These are phyloP conservation scores for Quercus dentata DNA, from an alignment of 306 rosid genomes.

Conservation along the genomic window DNA sequence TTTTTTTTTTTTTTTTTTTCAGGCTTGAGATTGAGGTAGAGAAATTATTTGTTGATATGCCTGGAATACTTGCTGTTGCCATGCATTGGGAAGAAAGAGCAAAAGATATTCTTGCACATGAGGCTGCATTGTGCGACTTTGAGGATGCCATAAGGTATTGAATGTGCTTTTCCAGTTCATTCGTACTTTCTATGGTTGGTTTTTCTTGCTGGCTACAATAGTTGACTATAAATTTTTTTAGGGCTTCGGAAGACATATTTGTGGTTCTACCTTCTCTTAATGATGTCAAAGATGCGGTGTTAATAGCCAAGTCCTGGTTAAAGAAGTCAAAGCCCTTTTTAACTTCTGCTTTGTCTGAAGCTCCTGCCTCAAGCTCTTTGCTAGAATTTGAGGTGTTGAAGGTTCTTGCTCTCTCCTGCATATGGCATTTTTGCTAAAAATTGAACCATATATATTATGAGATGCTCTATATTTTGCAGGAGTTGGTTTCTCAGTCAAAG, in stretches of 20 bases:
- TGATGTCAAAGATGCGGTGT: constrained; percentile 51
- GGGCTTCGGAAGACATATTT: constrained; percentile 71
- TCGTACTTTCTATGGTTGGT: constrained; percentile 4
- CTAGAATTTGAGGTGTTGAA: constrained; percentile 60
- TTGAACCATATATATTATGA: constrained; percentile 18
- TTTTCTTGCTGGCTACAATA: constrained; percentile 26
- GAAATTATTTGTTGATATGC: constrained; percentile 49
- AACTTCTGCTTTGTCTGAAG: constrained; percentile 25
- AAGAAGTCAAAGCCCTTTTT: constrained; percentile 56
- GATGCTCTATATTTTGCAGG: constrained; percentile 44
- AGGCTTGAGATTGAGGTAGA: constrained; percentile 73
- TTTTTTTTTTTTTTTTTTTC: not conserved
- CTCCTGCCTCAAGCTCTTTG: constrained; percentile 38
- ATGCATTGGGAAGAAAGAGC: constrained; percentile 80
- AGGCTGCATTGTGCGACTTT: constrained; percentile 61
- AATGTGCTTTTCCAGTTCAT: constrained; percentile 17
- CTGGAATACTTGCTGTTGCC: constrained; percentile 51
- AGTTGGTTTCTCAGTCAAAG: constrained; percentile 74
- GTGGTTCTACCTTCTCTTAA: constrained; percentile 67
- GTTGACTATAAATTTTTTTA: constrained; percentile 30
- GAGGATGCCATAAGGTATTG: constrained; percentile 72
- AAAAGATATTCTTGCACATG: constrained; percentile 49
- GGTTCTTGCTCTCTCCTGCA: constrained; percentile 49
- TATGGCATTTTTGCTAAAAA: constrained; percentile 23
- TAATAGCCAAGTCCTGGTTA: constrained; percentile 69